A percentile compares a stretch with the other conserved stretches of the same genome.
These are phyloP conservation scores for Fraxinus cuspidata DNA, from an alignment of 257 asterid species.

Conservation along the genomic window DNA sequence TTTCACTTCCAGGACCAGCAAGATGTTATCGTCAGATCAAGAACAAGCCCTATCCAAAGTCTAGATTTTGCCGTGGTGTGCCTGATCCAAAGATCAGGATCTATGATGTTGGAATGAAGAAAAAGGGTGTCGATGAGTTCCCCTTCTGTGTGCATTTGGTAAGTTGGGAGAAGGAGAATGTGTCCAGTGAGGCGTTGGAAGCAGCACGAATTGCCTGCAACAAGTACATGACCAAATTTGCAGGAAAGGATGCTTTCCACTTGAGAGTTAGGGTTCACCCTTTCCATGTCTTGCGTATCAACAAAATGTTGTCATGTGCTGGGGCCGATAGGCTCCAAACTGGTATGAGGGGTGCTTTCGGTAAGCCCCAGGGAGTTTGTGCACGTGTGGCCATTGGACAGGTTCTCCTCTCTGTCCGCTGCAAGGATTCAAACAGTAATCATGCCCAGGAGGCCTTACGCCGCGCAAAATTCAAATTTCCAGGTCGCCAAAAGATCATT, in stretches of 20 bases:
- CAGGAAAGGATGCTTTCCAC: conserved; percentile 49
- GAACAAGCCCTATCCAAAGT: conserved; percentile 44
- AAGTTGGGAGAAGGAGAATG: conserved; percentile 48
- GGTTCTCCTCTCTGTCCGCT: conserved; percentile 40
- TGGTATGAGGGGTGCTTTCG: conserved; percentile 46
- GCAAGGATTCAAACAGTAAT: conserved; percentile 37
- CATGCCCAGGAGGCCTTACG: conserved; percentile 47
- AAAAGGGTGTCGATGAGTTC: conserved; percentile 43
- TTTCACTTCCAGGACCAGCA: conserved; percentile 33
- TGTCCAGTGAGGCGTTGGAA: conserved; percentile 42
- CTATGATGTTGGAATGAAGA: conserved; percentile 48
- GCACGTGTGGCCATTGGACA: conserved; percentile 46
- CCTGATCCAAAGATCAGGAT: conserved; percentile 48
- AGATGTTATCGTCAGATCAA: conserved; percentile 44
- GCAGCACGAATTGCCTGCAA: conserved; percentile 48
- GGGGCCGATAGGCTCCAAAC: conserved; percentile 53
- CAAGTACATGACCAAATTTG: conserved; percentile 43
- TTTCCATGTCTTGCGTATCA: conserved; percentile 42
- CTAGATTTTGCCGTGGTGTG: conserved; percentile 39
- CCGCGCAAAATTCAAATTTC: conserved; percentile 49
- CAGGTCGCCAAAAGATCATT: conserved; percentile 43
- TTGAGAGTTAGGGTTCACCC: conserved; percentile 49
- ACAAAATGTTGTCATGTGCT: conserved; percentile 48
- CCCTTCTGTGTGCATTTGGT: conserved; percentile 46
- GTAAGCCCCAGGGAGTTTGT: conserved; percentile 41